Base-by-base conservation (phyloP, 163 green algal genomes). In the Scenedesmus sp. region DNA sequence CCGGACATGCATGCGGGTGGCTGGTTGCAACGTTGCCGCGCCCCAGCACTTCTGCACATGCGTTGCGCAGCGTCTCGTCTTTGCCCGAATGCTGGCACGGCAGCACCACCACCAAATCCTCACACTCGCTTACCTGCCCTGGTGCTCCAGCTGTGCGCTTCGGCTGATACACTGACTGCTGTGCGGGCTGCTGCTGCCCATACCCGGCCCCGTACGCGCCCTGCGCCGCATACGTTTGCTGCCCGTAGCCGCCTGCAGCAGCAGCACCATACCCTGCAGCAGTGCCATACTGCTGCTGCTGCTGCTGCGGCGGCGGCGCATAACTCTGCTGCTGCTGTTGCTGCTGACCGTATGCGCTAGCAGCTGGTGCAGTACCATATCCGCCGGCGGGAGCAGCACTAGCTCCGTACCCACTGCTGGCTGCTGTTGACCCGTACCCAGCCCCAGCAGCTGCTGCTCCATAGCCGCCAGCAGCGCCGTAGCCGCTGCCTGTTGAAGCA, bases 161-260 rank as follows among this genome's bases (percentile, higher is more conserved):
- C 12, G 93, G 93, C 85, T 93, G 91, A 85, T 93, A 94, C 61
- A 93, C 88, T 43, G 65, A 76, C 65, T 85, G 76, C 44, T 84
- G 85, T 20, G 79, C 49, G 26, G 40, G 89, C 80, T 88, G 89
- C 70, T 40, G 81, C 78, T 51, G 83, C 86, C 81, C 79, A 68
- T 91, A 70, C 65, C 87, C 37, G 20, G 81, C 81, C 2, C 68
- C 65, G 10, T 35, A 35, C 73, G 73, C 83, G 3, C 43, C 22
- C 44, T 76, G 56, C 91, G 51, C 59, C 70, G n/a, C 76, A 37
- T 91, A 86, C 16, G 78, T 59, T 12, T 56, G 68, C 72, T 92
- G 90, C n/a, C 76, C 86, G 51, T 90, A 89, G 56, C 73, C 68
- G 43, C 80, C 84, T 22, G 93, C 82, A 91, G 86, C 82, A 90